phyloP scores from a whole-genome alignment of 306 rosid species.

The Vigna nakashimae region DNA sequence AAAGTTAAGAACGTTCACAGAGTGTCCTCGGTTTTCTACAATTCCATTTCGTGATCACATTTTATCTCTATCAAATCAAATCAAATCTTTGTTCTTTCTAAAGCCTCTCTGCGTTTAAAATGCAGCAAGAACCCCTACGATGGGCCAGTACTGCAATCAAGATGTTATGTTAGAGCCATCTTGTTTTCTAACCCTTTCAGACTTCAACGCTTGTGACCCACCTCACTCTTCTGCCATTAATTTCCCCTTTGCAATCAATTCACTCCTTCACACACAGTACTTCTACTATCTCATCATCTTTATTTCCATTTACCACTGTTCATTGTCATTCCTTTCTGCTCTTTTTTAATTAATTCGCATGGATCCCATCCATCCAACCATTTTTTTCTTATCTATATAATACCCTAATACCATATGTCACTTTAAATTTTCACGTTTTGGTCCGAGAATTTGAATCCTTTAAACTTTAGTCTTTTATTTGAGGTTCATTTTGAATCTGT shows the following conservation, averaged over 20 bases:
- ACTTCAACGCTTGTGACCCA: slow-evolving; percentile 38
- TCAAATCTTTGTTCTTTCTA: slow-evolving; percentile 47
- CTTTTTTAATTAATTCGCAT: not conserved
- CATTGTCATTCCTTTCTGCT: slow-evolving; percentile 38
- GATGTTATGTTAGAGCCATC: slow-evolving; percentile 31
- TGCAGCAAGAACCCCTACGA: not conserved
- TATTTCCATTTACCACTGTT: slow-evolving; percentile 32
- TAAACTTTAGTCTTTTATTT: not conserved
- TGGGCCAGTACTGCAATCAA: slow-evolving; percentile 43
- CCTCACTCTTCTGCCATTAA: slow-evolving; percentile 27
- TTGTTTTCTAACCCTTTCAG: slow-evolving; percentile 37
- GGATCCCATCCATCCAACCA: not conserved
- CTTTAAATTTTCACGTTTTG: not conserved
- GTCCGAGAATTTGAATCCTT: too few species aligned
- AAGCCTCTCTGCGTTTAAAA: not conserved
- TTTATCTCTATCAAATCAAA: slow-evolving; percentile 44
- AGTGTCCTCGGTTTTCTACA: slow-evolving; percentile 72
- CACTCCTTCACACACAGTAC: slow-evolving; percentile 10
- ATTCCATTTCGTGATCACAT: slow-evolving; percentile 60
- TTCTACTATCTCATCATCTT: slow-evolving; percentile 17
- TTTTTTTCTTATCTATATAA: not conserved
- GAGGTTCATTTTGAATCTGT: not conserved
- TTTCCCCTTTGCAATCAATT: slow-evolving; percentile 36
- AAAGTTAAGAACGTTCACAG: slow-evolving; percentile 57
- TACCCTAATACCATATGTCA: not conserved